Percentiles rank a stretch among this genome's conserved stretches.
Evolutionary conservation across 225 moss, liverwort and hornwort genomes (phyloP).

Genomic region (Polytrichum commune): DNA sequence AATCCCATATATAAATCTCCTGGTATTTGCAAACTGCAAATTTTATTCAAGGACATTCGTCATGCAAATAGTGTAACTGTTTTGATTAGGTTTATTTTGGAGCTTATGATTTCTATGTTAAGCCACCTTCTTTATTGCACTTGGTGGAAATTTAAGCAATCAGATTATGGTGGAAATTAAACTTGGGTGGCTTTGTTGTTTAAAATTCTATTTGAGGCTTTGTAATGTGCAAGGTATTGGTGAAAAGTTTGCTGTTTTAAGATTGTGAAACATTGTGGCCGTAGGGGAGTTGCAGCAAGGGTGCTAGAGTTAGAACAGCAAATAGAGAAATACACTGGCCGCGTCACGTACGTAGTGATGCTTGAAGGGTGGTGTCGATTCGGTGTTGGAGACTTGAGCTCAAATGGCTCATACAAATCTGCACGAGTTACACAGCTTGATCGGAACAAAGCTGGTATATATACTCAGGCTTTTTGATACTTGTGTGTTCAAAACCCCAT

Average conservation of each 20-base stretch:
- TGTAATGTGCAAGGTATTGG: too few relatives aligned
- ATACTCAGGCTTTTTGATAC: not conserved
- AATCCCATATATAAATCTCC: too few relatives aligned
- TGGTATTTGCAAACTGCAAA: too few relatives aligned
- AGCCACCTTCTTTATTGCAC: too few relatives aligned
- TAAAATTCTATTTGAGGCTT: too few relatives aligned
- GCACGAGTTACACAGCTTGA: slow-evolving; percentile 36
- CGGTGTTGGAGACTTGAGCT: slow-evolving; percentile 34
- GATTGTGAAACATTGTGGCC: slow-evolving; percentile 11
- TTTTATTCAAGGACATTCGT: too few relatives aligned
- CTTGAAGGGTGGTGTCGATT: slow-evolving; percentile 46
- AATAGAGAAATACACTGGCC: slow-evolving; percentile 36
- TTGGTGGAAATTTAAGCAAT: too few relatives aligned
- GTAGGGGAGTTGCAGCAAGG: slow-evolving; percentile 45
- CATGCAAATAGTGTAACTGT: too few relatives aligned
- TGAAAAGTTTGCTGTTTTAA: slow-evolving; percentile 1
- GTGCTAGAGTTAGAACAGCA: slow-evolving; percentile 30
- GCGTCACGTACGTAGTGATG: slow-evolving; percentile 34
- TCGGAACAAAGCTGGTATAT: slow-evolving; percentile 33
- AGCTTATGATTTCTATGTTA: too few relatives aligned
- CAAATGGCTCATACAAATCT: slow-evolving; percentile 27
- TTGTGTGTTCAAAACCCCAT: not conserved
- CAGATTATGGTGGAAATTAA: too few relatives aligned
- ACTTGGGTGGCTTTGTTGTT: too few relatives aligned
- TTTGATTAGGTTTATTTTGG: too few relatives aligned